A percentile compares a stretch with the other conserved stretches of the same genome.
Evolutionary conservation across 352 stramenopile species (phyloP).

Genomic region (Phytophthora kernoviae): DNA sequence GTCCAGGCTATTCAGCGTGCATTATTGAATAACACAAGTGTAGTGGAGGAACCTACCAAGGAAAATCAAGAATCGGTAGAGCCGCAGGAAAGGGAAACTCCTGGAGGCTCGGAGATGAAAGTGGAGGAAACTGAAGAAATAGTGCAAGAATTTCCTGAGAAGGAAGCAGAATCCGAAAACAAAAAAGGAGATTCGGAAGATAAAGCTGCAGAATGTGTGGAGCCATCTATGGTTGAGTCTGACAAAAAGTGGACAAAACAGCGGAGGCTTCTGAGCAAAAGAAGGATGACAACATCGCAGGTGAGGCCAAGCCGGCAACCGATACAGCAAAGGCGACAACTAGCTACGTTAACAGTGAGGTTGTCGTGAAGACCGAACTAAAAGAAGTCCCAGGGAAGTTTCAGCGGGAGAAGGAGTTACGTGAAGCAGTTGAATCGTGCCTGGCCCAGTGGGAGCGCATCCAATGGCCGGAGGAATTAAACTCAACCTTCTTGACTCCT

Average conservation of each 20-base stretch:
- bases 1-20: slow-evolving; percentile 76
- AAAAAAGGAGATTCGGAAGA: slow-evolving; percentile 12
- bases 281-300: background rate
- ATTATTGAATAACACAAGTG: slow-evolving; percentile 34
- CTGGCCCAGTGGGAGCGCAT: slow-evolving; percentile 69
- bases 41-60: slow-evolving; percentile 2
- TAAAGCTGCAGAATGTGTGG: background rate
- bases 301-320: background rate
- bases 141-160: slow-evolving; percentile 4
- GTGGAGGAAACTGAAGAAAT: slow-evolving; percentile 17
- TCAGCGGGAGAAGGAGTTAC: slow-evolving; percentile 52
- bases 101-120: slow-evolving; percentile 36
- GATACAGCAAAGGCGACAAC: slow-evolving; percentile 1
- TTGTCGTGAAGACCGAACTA: slow-evolving; percentile 22
- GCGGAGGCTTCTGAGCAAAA: background rate
- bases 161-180: slow-evolving; percentile 5
- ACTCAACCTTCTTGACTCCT: slow-evolving; percentile 48
- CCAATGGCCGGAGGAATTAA: slow-evolving; percentile 64
- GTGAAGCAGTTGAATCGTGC: slow-evolving; percentile 51
- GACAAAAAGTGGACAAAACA: background rate
- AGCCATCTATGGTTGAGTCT: background rate
- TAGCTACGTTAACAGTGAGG: slow-evolving; percentile 13
- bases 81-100: background rate
- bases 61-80: slow-evolving; percentile 10
- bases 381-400: slow-evolving; percentile 36